Evolutionary conservation across 192 early-diverging fungal species (phyloP), one percentile per base, ranked within the genome.

Genomic region (Coemansia furcata): DNA sequence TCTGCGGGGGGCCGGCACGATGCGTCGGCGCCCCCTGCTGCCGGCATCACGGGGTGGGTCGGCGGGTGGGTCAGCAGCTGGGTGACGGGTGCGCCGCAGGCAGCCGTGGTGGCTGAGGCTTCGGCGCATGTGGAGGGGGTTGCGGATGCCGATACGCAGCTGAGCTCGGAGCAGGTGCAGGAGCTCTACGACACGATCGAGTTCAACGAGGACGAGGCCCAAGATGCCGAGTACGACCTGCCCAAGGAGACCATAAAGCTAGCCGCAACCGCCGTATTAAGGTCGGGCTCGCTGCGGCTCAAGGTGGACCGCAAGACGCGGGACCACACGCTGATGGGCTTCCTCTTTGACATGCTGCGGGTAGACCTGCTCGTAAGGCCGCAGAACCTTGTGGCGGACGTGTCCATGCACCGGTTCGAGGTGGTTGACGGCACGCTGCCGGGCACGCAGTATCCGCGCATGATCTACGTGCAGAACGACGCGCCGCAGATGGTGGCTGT

Each of bases 141-240:
- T 36, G 55, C 54, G 19, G 72, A 73, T 8, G 65, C 65, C 32
- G 43, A 63, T 36, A 61, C 73, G 30, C 82, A 79, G 37, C 87
- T 95, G 43, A 90, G 91, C 19, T 93, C 94, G 36, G 90, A 89
- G 49, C 93, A 98, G 63, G 88, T 92, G 57, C 87, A 94, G 67
- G 90, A 95, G 76, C 84, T 98, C 14, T 96, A 94, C 83, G 89
- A 96, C 35, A 92, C 93, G 9, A 98, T 98, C 61, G 96, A 98
- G 59, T 98, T 91, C 73, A 91, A 98, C 71, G 94, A 94, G 60
- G 85, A 89, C 0, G 85, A 88, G 1, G 66, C 89, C 7, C 72
- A 81, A 3, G 82, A 69, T 10, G 70, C 61, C 2, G 78, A 74
- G n/a, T 82, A 80, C 26, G 74, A 80, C 40, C 60, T 78, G 42